phyloP scores from a whole-genome alignment of 1,284 basidiomycete genomes.

The Sutorius eximius region DNA sequence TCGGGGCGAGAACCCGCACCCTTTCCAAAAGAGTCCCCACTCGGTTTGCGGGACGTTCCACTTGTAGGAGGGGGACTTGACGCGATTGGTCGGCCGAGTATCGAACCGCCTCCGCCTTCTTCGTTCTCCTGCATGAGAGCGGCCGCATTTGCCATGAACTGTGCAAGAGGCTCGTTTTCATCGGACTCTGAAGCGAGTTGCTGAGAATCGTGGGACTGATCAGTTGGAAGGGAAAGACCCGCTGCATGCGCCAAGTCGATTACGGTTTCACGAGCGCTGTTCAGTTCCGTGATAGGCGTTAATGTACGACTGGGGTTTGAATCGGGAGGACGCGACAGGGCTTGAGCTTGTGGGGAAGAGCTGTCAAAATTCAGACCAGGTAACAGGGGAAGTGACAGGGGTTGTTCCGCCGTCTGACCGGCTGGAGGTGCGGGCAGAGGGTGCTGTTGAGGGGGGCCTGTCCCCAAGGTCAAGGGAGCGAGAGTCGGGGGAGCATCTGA shows the following conservation, averaged over 20 bases:
- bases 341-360: conserved; percentile 17
- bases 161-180: conserved; percentile 27
- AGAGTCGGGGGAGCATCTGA: conserved; percentile 18
- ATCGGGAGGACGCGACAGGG: conserved; percentile 22
- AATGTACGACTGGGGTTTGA: conserved; percentile 30
- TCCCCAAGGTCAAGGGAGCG: conserved; percentile 14
- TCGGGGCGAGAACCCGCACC: conserved; percentile 35
- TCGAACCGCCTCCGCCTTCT: conserved; percentile 12
- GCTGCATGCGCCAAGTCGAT: conserved; percentile 19
- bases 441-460: conserved; percentile 24
- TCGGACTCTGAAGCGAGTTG: conserved; percentile 23
- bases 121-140: conserved; percentile 25
- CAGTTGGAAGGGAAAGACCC: conserved; percentile 25
- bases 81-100: conserved; percentile 9
- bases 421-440: conserved; percentile 10
- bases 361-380: conserved; percentile 48
- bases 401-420: conserved; percentile 21
- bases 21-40: conserved; percentile 31
- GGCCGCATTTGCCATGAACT: conserved; percentile 11
- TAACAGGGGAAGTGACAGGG: conserved; percentile 38
- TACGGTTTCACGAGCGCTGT: conserved; percentile 30
- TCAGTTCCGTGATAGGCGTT: conserved; percentile 51
- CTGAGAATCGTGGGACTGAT: conserved; percentile 20
- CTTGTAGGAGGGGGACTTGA: conserved; percentile 27
- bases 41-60: conserved; percentile 28